Evolutionary conservation across 2,329 filamentous ascomycete species (phyloP).

Genomic region (Sarocladiaceae sp.): DNA sequence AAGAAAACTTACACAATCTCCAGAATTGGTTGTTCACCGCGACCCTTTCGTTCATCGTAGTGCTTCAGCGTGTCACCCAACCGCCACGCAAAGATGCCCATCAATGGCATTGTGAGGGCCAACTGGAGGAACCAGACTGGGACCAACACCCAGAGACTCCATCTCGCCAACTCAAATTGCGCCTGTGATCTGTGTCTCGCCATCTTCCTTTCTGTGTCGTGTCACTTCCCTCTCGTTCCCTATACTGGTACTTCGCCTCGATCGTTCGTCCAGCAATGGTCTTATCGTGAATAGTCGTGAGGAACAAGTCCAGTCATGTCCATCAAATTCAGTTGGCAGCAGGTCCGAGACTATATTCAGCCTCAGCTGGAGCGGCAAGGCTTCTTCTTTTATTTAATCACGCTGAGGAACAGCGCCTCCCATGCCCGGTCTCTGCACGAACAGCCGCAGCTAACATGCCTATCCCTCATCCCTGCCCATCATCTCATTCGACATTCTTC

Average conservation of each 20-base stretch:
- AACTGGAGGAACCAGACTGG: slow-evolving; percentile 49
- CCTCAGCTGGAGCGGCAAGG: slow-evolving; percentile 6
- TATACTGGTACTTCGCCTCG: no score
- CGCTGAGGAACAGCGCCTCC: neutral
- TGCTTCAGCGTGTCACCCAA: slow-evolving; percentile 42
- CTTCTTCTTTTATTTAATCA: slow-evolving; percentile 2
- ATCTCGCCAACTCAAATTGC: slow-evolving; percentile 47
- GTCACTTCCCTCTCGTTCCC: neutral
- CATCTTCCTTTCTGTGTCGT: slow-evolving; percentile 17
- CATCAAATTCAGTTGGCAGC: neutral
- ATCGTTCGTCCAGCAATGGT: no score
- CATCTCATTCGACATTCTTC: neutral
- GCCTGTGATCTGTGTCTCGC: slow-evolving; percentile 46
- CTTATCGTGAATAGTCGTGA: no score
- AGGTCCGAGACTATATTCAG: neutral
- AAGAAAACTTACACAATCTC: slow-evolving; percentile 45
- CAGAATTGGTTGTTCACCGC: slow-evolving; percentile 36
- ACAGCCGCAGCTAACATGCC: neutral
- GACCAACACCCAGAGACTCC: slow-evolving; percentile 42
- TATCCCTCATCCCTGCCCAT: neutral
- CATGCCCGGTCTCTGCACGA: no score
- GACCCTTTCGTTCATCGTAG: slow-evolving; percentile 35
- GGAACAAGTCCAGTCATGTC: neutral
- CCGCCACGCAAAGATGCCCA: slow-evolving; percentile 50
- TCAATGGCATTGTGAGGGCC: slow-evolving; percentile 37